Percentiles rank a stretch among this genome's conserved stretches.
These are phyloP conservation scores for Komagataella populi DNA, from an alignment of 805 yeast species.

Conservation along the genomic window DNA sequence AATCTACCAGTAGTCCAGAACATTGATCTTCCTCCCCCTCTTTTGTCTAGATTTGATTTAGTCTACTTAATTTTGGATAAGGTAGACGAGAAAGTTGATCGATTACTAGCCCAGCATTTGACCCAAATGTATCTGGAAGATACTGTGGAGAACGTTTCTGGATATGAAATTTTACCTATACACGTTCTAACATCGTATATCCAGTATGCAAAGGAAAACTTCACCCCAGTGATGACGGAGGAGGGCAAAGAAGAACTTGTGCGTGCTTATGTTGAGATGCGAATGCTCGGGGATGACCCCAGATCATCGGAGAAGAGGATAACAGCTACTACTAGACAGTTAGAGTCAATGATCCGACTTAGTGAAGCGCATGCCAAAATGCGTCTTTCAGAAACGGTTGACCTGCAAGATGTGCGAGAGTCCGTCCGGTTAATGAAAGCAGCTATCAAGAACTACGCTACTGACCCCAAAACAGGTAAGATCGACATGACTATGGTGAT, in stretches of 20 bases:
- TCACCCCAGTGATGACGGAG: conserved; percentile 65
- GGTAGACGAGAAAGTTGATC: conserved; percentile 76
- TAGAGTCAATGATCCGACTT: conserved; percentile 90
- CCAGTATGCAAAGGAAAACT: conserved; percentile 84
- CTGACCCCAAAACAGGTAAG: conserved; percentile 93
- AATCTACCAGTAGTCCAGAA: conserved; percentile 87
- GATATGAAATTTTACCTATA: conserved; percentile 62
- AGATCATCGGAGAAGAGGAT: conserved; percentile 78
- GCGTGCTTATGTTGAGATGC: conserved; percentile 80
- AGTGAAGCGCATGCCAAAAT: conserved; percentile 96
- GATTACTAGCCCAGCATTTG: conserved; percentile 80
- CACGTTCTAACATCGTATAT: conserved; percentile 82
- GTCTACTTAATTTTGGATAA: conserved; percentile 87
- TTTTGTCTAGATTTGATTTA: conserved; percentile 86
- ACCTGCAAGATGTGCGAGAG: conserved; percentile 73
- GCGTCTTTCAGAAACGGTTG: conserved; percentile 66
- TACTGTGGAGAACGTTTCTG: conserved; percentile 56
- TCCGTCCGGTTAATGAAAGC: conserved; percentile 87
- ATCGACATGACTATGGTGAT: conserved; percentile 96
- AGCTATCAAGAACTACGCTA: conserved; percentile 96
- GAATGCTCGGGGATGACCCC: conserved; percentile 86
- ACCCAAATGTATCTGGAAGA: conserved; percentile 90
- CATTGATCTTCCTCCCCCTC: conserved; percentile 93
- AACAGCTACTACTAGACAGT: conserved; percentile 95
- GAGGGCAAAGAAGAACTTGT: conserved; percentile 81